Evolutionary conservation across 768 basidiomycete genomes (phyloP).

Genomic region (Agaricus blazei): DNA sequence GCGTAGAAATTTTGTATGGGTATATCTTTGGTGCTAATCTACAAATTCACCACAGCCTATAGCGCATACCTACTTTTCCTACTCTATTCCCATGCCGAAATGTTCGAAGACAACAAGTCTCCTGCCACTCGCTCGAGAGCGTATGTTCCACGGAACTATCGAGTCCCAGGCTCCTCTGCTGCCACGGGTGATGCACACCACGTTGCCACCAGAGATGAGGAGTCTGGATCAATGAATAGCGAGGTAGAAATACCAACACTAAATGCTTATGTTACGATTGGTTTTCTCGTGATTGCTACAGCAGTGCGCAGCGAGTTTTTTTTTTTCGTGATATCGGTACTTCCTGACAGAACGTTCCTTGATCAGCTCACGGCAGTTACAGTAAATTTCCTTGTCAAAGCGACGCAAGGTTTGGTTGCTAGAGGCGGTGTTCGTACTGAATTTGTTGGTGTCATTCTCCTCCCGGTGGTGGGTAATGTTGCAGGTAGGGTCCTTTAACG

Average conservation of each 20-base stretch:
- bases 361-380: slow-evolving; percentile 56
- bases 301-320: slow-evolving; percentile 41
- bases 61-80: slow-evolving; percentile 74
- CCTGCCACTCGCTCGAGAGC: slow-evolving; percentile 28
- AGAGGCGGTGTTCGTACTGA: slow-evolving; percentile 58
- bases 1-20: slow-evolving; percentile 15
- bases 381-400: slow-evolving; percentile 72
- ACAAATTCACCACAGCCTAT: slow-evolving; percentile 56
- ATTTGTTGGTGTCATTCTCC: slow-evolving; percentile 82
- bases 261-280: slow-evolving; percentile 48
- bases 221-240: slow-evolving; percentile 24
- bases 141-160: slow-evolving; percentile 28
- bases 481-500: slow-evolving; percentile 41
- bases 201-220: not conserved
- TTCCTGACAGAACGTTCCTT: slow-evolving; percentile 18
- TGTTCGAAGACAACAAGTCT: slow-evolving; percentile 52
- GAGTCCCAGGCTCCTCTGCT: too few relatives aligned
- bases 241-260: slow-evolving; percentile 49
- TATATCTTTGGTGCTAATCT: not conserved
- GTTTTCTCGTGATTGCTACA: slow-evolving; percentile 54
- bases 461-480: slow-evolving; percentile 91
- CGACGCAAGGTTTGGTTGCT: slow-evolving; percentile 69
- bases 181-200: not conserved
- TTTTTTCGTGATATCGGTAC: slow-evolving; percentile 18
- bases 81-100: slow-evolving; percentile 64